These are phyloP conservation scores for Catenaria anguillulae DNA, from an alignment of 371 early-diverging fungal species.

Conservation along the genomic window DNA sequence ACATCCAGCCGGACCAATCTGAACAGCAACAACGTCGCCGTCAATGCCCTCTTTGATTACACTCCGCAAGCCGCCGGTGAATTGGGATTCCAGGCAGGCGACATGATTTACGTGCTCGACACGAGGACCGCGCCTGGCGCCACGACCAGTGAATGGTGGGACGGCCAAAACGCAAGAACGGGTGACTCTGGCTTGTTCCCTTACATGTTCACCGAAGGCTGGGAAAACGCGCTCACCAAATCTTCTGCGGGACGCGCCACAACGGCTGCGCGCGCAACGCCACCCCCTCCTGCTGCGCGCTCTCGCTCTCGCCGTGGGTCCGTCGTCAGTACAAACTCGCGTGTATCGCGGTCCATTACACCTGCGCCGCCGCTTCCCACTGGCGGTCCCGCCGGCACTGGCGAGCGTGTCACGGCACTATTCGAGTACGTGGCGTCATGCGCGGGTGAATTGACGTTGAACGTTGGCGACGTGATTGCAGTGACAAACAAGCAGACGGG, in stretches of 20 bases:
- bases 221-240: not conserved
- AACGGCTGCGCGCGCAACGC: not conserved
- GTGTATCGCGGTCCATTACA: too few species aligned
- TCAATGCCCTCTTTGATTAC: conserved; percentile 6
- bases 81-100: conserved; percentile 3
- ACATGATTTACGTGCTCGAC: not conserved
- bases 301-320: not conserved
- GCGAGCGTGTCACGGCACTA: not conserved
- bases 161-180: not conserved
- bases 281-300: not conserved
- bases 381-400: not conserved
- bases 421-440: conserved; percentile 5
- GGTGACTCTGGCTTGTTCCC: conserved; percentile 6
- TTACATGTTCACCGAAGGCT: conserved; percentile 6
- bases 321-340: too few species aligned
- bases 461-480: conserved; percentile 5
- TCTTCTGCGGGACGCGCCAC: not conserved
- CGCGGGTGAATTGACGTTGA: conserved; percentile 5
- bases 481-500: conserved; percentile 3
- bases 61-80: not conserved
- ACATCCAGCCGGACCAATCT: too few species aligned
- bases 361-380: too few species aligned
- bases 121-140: not conserved
- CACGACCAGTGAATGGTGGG: not conserved
- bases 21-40: too few species aligned